Base-by-base conservation (phyloP, 306 rosid genomes). In the Dryas octopetala region DNA sequence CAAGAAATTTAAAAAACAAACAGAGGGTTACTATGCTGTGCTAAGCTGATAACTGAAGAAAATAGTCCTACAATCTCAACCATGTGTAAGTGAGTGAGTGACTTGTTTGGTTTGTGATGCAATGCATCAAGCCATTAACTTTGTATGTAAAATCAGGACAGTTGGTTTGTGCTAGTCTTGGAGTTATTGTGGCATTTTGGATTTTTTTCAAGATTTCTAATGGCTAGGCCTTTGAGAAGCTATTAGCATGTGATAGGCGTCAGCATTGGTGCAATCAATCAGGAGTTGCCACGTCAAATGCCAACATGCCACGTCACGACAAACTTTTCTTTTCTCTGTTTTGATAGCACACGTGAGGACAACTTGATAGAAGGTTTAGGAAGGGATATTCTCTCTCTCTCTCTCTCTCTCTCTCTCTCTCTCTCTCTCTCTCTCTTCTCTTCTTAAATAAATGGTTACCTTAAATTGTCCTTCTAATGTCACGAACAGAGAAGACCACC, bases 271-370 rank as follows among this genome's bases (percentile, higher is more conserved):
- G 43, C 48, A 14, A 32, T 5, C 80, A 62, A 73, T 51, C 5
- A 32, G 49, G 47, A 41, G 46, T 75, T 72, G 66, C 70, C 53
- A 17, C 75, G 23, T 76, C 68, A 59, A 73, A 85, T 66, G 16
- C 23, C 13, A 73, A 44, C 76, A 16, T 69, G 83, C 81, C 83
- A 79, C 74, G 80, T 82, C 44, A 46, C 46, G 12, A 52, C 40
- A 80, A 50, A 41, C 60, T 63, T 66, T 63, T 32, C 38, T 32
- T 32, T 32, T 32, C 38, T 32, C 38, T 32, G 2, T 32, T 32
- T 32, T 2, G 38, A 32, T 32, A 32, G 38, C 38, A 32, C 38
- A 32, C 38, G 38, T 32, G 38, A 32, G 38, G 38, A 32, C 38
- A 32, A 32, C 38, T 32, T 32, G 38, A 32, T 32, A 32, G 2